These are phyloP conservation scores for Xylaria sp. DNA, from an alignment of 2,329 filamentous ascomycete genomes.

Conservation along the genomic window DNA sequence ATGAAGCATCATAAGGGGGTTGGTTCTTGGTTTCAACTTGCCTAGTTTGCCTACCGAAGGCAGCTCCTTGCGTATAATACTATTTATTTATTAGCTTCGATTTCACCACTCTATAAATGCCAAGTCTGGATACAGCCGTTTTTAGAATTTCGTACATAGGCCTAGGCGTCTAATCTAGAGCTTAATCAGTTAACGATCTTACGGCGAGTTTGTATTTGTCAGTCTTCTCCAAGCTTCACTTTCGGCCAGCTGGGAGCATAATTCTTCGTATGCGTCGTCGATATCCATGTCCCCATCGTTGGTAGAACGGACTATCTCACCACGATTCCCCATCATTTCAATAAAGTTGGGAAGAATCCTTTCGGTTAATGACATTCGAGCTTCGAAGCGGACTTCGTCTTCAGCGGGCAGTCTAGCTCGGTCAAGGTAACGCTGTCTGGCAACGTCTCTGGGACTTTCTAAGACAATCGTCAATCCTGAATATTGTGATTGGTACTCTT, in stretches of 20 bases:
- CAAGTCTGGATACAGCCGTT: too few species aligned
- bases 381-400: not conserved
- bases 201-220: not conserved
- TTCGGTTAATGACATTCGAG: conserved; percentile 14
- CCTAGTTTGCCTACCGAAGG: too few species aligned
- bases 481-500: not conserved
- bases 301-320: conserved; percentile 7
- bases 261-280: conserved; percentile 5
- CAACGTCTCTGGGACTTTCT: conserved; percentile 17
- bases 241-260: not conserved
- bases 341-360: conserved; percentile 6
- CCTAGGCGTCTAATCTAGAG: too few species aligned
- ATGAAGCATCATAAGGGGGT: not conserved
- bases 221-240: conserved; percentile 2
- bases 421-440: conserved; percentile 11
- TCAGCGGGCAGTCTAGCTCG: not conserved
- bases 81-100: too few species aligned
- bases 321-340: conserved; percentile 5
- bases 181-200: not conserved
- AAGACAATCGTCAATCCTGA: conserved; percentile 27
- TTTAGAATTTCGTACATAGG: too few species aligned
- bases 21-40: too few species aligned
- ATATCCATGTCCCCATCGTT: conserved; percentile 16
- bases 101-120: too few species aligned
- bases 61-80: not conserved